Conservation (phyloP, 805 yeast genomes). For the Starmerella geochares region DNA sequence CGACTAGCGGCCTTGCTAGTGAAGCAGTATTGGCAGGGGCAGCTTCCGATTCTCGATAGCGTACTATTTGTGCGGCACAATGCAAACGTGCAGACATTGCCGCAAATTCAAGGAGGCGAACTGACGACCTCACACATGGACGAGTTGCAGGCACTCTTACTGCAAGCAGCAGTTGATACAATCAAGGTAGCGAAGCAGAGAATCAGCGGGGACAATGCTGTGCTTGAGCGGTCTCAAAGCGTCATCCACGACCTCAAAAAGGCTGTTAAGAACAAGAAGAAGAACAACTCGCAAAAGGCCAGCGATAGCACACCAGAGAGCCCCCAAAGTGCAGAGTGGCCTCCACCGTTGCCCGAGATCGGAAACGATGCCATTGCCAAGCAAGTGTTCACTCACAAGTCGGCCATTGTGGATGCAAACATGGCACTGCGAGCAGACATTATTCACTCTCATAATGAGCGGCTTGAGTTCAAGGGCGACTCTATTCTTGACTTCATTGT, state of each 20-base stretch:
- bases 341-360: conserved; percentile 66
- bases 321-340: conserved; percentile 31
- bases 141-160: conserved; percentile 18
- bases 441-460: conserved; percentile 63
- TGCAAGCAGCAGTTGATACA: conserved; percentile 11
- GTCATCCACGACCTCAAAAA: conserved; percentile 9
- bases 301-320: not conserved
- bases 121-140: conserved; percentile 15
- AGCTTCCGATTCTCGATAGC: conserved; percentile 47
- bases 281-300: not conserved
- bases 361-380: conserved; percentile 47
- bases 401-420: conserved; percentile 41
- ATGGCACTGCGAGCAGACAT: conserved; percentile 49
- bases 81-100: conserved; percentile 18
- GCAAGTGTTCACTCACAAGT: conserved; percentile 73
- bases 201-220: conserved; percentile 6
- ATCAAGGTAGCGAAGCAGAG: conserved; percentile 9
- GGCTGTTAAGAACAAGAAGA: conserved; percentile 3
- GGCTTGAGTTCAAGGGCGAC: conserved; percentile 86
- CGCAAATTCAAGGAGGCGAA: conserved; percentile 10
- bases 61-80: conserved; percentile 34
- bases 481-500: conserved; percentile 66
- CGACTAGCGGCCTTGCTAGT: conserved; percentile 53
- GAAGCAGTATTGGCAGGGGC: conserved; percentile 40
- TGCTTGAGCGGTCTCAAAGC: conserved; percentile 6